Percentiles rank a stretch among this genome's conserved stretches.
Conservation (phyloP, 2,329 filamentous ascomycete species). For the Neopestalotiopsis sp. region DNA sequence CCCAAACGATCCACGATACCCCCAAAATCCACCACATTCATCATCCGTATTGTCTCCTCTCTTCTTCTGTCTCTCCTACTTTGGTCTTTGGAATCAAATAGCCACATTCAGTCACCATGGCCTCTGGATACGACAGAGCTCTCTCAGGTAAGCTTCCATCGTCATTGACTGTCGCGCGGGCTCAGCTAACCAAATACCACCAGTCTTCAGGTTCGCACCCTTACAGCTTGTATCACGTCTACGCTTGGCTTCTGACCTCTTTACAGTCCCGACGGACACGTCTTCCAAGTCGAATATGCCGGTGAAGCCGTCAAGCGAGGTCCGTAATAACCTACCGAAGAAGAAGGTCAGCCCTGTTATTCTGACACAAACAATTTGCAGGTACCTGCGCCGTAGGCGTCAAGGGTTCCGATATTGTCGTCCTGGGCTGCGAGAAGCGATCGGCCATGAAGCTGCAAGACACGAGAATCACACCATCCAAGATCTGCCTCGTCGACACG, state of each 20-base stretch:
- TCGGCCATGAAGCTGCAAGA: slow-evolving; percentile 99
- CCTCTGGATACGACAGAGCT: slow-evolving; percentile 98
- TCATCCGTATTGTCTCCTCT: neutral
- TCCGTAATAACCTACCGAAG: slow-evolving; percentile 41
- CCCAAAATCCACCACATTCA: slow-evolving; percentile 11
- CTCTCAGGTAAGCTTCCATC: slow-evolving; percentile 79
- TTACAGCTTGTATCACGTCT: slow-evolving; percentile 9
- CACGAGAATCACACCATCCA: slow-evolving; percentile 97
- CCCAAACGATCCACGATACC: slow-evolving; percentile 16
- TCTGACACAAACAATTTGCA: slow-evolving; percentile 43
- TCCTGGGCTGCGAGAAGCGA: slow-evolving; percentile 97
- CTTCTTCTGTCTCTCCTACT: neutral
- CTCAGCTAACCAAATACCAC: slow-evolving; percentile 47
- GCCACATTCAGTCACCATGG: slow-evolving; percentile 55
- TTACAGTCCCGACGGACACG: slow-evolving; percentile 92
- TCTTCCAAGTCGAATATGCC: slow-evolving; percentile 99
- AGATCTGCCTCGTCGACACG: slow-evolving; percentile 94
- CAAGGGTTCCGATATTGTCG: slow-evolving; percentile 92
- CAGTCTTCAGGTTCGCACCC: slow-evolving; percentile 80
- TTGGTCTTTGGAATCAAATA: neutral
- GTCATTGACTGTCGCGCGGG: slow-evolving; percentile 34
- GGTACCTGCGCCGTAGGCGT: slow-evolving; percentile 98
- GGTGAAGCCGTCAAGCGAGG: slow-evolving; percentile 98
- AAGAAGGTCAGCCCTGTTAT: neutral
- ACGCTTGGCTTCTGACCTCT: slow-evolving; percentile 47